Evolutionary conservation across 306 rosid genomes (phyloP).

Genomic region (Cucurbita moschata): DNA sequence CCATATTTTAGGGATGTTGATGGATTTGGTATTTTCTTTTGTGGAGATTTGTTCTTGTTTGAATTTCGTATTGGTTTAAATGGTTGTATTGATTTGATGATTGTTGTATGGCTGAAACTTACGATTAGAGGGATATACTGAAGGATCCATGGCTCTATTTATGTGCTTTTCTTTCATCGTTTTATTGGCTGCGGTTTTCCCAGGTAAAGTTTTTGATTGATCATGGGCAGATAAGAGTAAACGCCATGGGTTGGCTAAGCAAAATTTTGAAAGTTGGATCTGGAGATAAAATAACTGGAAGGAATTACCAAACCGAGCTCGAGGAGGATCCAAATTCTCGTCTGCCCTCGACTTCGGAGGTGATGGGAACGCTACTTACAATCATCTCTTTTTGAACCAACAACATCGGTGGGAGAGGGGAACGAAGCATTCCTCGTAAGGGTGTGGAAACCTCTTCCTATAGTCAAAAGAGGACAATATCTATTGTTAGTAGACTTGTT

Average conservation of each 20-base stretch:
- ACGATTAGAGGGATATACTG: background rate
- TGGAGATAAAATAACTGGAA: constrained; percentile 21
- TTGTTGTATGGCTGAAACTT: background rate
- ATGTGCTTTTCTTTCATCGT: background rate
- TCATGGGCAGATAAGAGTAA: constrained; percentile 3
- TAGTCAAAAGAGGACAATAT: too few species aligned
- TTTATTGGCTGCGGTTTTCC: constrained; percentile 1
- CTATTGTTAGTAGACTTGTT: too few species aligned
- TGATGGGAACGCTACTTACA: constrained; percentile 9
- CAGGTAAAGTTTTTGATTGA: constrained; percentile 5
- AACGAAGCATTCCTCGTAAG: too few species aligned
- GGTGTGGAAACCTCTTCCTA: too few species aligned
- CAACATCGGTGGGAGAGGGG: too few species aligned
- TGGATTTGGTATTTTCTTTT: background rate
- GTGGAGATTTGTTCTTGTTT: background rate
- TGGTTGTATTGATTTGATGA: background rate
- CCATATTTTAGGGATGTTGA: constrained; percentile 1
- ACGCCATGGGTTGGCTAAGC: constrained; percentile 14
- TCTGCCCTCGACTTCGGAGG: constrained; percentile 65
- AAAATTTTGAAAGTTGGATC: constrained; percentile 14
- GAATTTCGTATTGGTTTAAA: background rate
- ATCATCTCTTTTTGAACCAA: background rate
- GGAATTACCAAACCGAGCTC: constrained; percentile 26
- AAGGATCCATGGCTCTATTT: background rate
- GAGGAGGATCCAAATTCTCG: constrained; percentile 39